Evolutionary conservation across 2,329 filamentous ascomycete genomes (phyloP).

Genomic region (Fusarium chlamydosporum): DNA sequence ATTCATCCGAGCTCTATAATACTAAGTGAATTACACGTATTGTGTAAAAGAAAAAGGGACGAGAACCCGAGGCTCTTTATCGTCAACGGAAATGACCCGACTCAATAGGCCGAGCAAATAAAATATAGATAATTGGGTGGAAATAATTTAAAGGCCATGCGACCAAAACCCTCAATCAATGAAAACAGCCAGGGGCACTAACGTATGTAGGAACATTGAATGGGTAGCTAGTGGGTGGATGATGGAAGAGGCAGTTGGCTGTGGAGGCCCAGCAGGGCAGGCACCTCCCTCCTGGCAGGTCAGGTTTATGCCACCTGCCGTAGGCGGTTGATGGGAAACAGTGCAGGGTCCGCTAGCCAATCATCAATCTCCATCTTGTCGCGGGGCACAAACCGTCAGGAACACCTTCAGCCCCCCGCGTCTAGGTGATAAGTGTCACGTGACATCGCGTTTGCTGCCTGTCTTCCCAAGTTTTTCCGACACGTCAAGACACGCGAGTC

Average conservation of each 20-base stretch:
- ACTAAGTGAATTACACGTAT: no score
- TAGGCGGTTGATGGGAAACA: constrained; percentile 46
- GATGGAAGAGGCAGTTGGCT: constrained; percentile 9
- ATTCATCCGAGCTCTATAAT: no score
- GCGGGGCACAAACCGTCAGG: constrained; percentile 55
- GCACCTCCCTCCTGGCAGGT: background rate
- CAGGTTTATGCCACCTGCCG: constrained; percentile 40
- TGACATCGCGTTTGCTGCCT: constrained; percentile 22
- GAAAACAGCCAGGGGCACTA: constrained; percentile 14
- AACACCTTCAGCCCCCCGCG: constrained; percentile 6
- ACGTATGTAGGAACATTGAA: constrained; percentile 26
- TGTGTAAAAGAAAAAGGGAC: constrained; percentile 1
- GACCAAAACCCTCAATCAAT: constrained; percentile 10
- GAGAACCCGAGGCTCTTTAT: background rate
- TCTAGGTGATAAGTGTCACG: constrained; percentile 13
- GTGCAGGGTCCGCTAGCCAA: constrained; percentile 48
- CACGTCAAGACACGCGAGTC: constrained; percentile 34
- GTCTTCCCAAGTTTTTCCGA: constrained; percentile 42
- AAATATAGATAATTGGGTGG: constrained; percentile 2
- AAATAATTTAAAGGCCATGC: constrained; percentile 29
- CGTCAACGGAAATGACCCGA: constrained; percentile 20
- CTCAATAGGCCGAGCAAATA: constrained; percentile 3
- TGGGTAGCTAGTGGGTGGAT: constrained; percentile 8
- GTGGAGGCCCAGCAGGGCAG: constrained; percentile 4
- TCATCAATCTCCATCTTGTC: constrained; percentile 37